Evolutionary conservation across 495 filamentous ascomycete genomes (phyloP).

Genomic region (Neurospora sp.): DNA sequence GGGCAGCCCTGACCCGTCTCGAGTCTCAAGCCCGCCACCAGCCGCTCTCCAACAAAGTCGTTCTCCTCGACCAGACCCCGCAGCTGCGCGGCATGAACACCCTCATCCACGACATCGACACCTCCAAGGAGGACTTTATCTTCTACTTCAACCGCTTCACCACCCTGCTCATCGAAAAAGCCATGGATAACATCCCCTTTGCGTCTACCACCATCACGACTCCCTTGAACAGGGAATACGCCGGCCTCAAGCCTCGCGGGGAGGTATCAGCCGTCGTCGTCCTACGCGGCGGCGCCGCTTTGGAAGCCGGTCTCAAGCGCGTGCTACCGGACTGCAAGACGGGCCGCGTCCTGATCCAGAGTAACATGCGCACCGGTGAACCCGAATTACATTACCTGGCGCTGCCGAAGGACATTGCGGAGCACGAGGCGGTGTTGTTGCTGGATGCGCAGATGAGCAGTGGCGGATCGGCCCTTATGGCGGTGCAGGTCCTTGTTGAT

Average conservation of each 20-base stretch:
- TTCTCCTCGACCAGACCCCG: slow-evolving; percentile 58
- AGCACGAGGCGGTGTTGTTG: slow-evolving; percentile 70
- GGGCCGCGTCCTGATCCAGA: slow-evolving; percentile 84
- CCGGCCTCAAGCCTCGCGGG: slow-evolving; percentile 55
- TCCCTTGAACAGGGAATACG: slow-evolving; percentile 53
- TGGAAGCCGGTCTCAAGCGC: slow-evolving; percentile 80
- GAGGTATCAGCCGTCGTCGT: slow-evolving; percentile 80
- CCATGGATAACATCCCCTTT: slow-evolving; percentile 64
- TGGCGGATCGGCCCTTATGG: slow-evolving; percentile 92
- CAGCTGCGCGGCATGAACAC: slow-evolving; percentile 85
- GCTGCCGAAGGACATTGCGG: slow-evolving; percentile 56
- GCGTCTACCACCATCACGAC: slow-evolving; percentile 51
- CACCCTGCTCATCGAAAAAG: slow-evolving; percentile 76
- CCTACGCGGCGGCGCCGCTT: slow-evolving; percentile 71
- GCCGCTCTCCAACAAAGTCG: slow-evolving; percentile 61
- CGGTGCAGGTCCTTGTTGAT: slow-evolving; percentile 85
- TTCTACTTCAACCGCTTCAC: slow-evolving; percentile 91
- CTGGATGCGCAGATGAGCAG: slow-evolving; percentile 90
- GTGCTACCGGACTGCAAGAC: slow-evolving; percentile 87
- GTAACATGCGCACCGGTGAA: slow-evolving; percentile 70
- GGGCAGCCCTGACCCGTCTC: slow-evolving; percentile 61
- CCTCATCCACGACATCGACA: slow-evolving; percentile 72
- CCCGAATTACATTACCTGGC: slow-evolving; percentile 85
- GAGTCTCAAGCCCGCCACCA: slow-evolving; percentile 57
- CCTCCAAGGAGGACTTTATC: slow-evolving; percentile 79